Percentiles rank a stretch among this genome's conserved stretches.
Evolutionary conservation across 805 yeast genomes (phyloP).

Genomic region (Yarrowia bubula): DNA sequence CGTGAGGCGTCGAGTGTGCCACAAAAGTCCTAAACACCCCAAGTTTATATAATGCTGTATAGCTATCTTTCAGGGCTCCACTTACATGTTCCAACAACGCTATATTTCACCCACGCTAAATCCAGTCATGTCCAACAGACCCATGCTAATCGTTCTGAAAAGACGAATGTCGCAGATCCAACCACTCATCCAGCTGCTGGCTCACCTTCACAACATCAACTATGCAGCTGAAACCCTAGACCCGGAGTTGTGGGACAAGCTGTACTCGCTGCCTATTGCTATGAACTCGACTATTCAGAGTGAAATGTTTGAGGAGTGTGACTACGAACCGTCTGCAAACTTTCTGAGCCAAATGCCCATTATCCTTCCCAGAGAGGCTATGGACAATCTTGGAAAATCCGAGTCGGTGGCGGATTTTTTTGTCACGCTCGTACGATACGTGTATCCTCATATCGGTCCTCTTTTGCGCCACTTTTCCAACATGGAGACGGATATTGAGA

Average conservation of each 20-base stretch:
- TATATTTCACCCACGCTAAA: background rate
- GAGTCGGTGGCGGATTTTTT: constrained; percentile 11
- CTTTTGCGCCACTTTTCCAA: constrained; percentile 7
- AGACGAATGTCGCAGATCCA: constrained; percentile 13
- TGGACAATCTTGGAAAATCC: background rate
- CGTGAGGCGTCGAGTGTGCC: constrained; percentile 11
- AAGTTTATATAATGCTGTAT: background rate
- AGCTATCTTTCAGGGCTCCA: background rate
- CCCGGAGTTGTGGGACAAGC: constrained; percentile 8
- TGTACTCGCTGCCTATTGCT: constrained; percentile 19
- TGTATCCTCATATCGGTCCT: constrained; percentile 5
- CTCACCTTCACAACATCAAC: constrained; percentile 24
- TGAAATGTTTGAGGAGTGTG: constrained; percentile 21
- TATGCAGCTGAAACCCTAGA: constrained; percentile 2
- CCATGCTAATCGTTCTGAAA: background rate
- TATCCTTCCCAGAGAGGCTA: background rate
- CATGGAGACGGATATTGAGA: constrained; percentile 4
- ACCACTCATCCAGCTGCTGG: constrained; percentile 4
- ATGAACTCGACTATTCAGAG: constrained; percentile 9
- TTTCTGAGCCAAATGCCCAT: constrained; percentile 14
- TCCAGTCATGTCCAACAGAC: background rate
- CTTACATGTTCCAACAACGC: background rate
- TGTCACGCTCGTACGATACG: constrained; percentile 11
- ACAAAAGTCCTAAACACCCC: background rate
- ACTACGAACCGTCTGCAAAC: background rate